Base-by-base conservation (phyloP, 371 early-diverging fungal genomes). In the Mortierella sp. region DNA sequence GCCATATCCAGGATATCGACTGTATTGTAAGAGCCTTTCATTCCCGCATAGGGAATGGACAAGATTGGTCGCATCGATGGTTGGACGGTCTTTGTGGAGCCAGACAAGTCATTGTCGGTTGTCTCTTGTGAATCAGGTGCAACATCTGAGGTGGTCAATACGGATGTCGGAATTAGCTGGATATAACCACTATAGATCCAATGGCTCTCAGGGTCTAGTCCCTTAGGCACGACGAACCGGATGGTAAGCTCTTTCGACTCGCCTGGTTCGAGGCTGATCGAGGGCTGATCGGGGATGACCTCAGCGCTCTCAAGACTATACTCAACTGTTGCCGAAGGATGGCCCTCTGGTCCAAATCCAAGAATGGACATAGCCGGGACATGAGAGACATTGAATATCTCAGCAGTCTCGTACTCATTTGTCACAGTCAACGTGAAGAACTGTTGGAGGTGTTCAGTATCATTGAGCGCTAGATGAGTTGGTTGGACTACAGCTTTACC, bases 401-500 rank as follows among this genome's bases (percentile, higher is more conserved):
- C 81, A 0, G 69, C 68, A 28, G 82, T 72, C 11, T 81, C 74
- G 63, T 87, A 90, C 9, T 76, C 80, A 76, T 94, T 93, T 6
- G 71, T 85, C 48, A 94, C 75, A 0, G 72, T 86, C 14, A 94
- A 19, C 1, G 80, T 83, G 62, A 87, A 87, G 23, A 68, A 70
- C 16, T 69, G 63, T 57, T 84, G 75, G 44, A 81, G 72, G 11
- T 84, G 79, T 9, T 66, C 63, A 16, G 85, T 83, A 72, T 92
- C 91, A 59, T 92, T 92, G 23, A 94, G 72, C 5, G 89, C 85
- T 16, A 92, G 69, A 29, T 82, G 84, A 7, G 89, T 80, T 0
- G 96, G 96, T 0, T 66, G 44, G n/a, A 92, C 81, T 4, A 74
- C 15, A 0, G 87, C 87, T 37, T 84, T 83, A 0, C 91, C 68